Evolutionary conservation across 2,329 filamentous ascomycete species (phyloP).

Genomic region (Penicillium sp.): DNA sequence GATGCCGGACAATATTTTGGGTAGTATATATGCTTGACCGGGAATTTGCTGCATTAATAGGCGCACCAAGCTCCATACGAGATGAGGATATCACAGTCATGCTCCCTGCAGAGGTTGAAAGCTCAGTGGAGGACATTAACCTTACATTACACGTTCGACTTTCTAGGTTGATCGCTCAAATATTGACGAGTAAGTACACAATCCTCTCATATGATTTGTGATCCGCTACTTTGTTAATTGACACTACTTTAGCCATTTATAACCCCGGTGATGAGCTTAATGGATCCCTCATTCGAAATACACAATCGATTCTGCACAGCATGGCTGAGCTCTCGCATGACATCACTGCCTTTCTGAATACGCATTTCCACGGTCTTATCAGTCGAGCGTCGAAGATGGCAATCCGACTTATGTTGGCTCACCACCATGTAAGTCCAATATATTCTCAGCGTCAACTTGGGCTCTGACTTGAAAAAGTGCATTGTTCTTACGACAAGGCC

Average conservation of each 20-base stretch:
- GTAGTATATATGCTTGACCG: conserved; percentile 30
- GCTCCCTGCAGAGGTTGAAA: conserved; percentile 21
- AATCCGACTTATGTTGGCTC: conserved; percentile 26
- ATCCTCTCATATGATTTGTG: not conserved
- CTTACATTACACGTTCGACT: conserved; percentile 28
- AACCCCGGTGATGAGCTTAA: conserved; percentile 26
- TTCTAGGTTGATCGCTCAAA: conserved; percentile 25
- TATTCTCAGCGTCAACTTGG: not conserved
- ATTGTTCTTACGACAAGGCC: conserved; percentile 28
- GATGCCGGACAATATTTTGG: conserved; percentile 29
- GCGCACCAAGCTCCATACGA: conserved; percentile 28
- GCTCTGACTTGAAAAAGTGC: conserved; percentile 14
- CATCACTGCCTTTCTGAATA: conserved; percentile 22
- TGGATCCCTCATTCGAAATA: conserved; percentile 24
- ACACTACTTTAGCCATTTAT: conserved; percentile 23
- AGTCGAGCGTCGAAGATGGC: conserved; percentile 28
- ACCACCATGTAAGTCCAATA: conserved; percentile 24
- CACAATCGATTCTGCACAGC: conserved; percentile 25
- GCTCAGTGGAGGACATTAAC: conserved; percentile 22
- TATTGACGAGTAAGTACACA: conserved; percentile 23
- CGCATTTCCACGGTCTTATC: conserved; percentile 25
- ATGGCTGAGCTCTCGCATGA: conserved; percentile 28
- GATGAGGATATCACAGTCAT: conserved; percentile 30
- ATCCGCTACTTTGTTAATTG: not conserved
- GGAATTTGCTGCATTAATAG: conserved; percentile 29